Evolutionary conservation across 495 filamentous ascomycete genomes (phyloP), one percentile per base, ranked within the genome.

Genomic region (Pyrenopolyporus hunteri): DNA sequence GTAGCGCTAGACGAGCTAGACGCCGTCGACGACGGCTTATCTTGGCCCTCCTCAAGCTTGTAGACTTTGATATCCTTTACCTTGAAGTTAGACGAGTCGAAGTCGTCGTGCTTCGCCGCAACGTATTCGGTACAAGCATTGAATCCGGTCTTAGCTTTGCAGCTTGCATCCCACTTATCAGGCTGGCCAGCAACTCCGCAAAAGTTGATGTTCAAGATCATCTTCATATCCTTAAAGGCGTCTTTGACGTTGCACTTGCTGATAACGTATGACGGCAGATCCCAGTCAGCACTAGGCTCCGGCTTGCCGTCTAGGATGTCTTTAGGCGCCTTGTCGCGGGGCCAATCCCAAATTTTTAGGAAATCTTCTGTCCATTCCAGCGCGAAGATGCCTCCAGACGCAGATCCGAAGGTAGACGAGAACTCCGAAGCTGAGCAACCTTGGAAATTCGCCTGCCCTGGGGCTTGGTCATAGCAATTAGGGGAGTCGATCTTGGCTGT

Each of bases 321-420:
- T 0, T 17, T 4, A 17, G 77, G 77, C 35, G 88, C 84, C 0
- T 63, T 56, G 8, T 58, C 50, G 16, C 83, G 82, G 9, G 87
- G 67, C 75, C 90, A 93, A 76, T 85, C 88, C 83, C 84, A 95
- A 50, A 96, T 83, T 62, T 84, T 85, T 69, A 95, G 84, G 57
- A 65, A 77, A 6, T 82, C 66, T 3, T 75, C 73, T 22, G 78
- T 87, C 89, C 88, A 92, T 64, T 93, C 82, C 71, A 87, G 87
- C 2, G 89, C 89, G 63, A 91, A 81, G 6, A 92, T 78, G 64
- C 90, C 91, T 37, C 91, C 90, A 6, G 72, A 70, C 9, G 42
- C 5, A 66, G 88, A 92, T 70, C 90, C 91, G 1, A 79, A 81
- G 22, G 74, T 77, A 23, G 86, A 88, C 44, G 83, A 88, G 22